Conservation (phyloP, 169 alveolate genomes). For the Besnoitia besnoiti region DNA sequence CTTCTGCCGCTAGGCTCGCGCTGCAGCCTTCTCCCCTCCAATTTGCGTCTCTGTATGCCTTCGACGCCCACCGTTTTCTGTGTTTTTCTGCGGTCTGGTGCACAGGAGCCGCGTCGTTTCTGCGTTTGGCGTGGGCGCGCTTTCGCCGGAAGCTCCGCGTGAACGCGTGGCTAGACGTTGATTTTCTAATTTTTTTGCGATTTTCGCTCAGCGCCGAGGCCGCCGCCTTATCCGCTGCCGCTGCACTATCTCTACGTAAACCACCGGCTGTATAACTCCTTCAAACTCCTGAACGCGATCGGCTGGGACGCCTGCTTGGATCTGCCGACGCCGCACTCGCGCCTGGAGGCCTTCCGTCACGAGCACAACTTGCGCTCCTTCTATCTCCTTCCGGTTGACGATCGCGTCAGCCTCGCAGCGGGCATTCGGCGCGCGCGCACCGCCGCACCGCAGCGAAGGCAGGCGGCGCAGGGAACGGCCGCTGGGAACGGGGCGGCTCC, state of each 20-base stretch:
- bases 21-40: too few relatives aligned
- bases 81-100: too few relatives aligned
- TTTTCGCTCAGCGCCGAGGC: neutral
- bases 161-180: too few relatives aligned
- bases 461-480: neutral
- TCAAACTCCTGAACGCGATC: conserved; percentile 8
- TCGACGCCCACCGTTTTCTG: too few relatives aligned
- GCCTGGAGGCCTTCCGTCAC: conserved; percentile 46
- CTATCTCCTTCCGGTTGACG: conserved; percentile 27
- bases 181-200: too few relatives aligned
- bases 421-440: neutral
- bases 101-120: too few relatives aligned
- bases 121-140: too few relatives aligned
- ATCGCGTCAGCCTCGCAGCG: conserved; percentile 25
- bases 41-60: too few relatives aligned
- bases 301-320: conserved; percentile 52
- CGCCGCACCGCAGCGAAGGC: neutral
- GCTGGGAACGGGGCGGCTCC: neutral
- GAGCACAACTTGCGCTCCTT: conserved; percentile 2
- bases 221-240: conserved; percentile 47
- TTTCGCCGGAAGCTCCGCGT: too few relatives aligned
- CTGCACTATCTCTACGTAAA: neutral
- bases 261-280: conserved; percentile 41
- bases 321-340: conserved; percentile 38
- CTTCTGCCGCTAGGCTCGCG: too few relatives aligned